Percentiles rank a stretch among this genome's conserved stretches.
Conservation (phyloP, 2,329 filamentous ascomycete genomes). For the Thermochaetoides dissita region DNA sequence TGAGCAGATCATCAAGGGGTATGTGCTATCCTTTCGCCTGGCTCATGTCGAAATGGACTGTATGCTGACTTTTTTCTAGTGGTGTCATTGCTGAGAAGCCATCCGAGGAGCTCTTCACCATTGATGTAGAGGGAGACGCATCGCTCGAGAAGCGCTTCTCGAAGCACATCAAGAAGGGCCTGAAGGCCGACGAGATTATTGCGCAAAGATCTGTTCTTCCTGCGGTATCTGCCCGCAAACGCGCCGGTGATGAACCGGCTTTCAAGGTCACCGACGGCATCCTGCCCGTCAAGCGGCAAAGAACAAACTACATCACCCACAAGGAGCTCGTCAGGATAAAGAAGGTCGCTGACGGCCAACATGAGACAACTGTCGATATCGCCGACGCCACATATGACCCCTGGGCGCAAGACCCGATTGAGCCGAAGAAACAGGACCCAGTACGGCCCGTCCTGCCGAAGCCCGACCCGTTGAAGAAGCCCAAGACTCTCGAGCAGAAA, state of each 20-base stretch:
- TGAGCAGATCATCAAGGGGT: conserved; percentile 86
- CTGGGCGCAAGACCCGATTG: conserved; percentile 40
- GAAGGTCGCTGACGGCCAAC: conserved; percentile 62
- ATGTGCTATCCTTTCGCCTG: conserved; percentile 16
- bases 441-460: conserved; percentile 62
- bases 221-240: conserved; percentile 65
- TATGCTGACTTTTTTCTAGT: conserved; percentile 30
- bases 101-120: conserved; percentile 69
- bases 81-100: conserved; percentile 74
- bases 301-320: conserved; percentile 66
- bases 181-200: conserved; percentile 88
- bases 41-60: neutral
- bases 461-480: conserved; percentile 52
- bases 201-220: conserved; percentile 69
- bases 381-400: conserved; percentile 62
- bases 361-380: conserved; percentile 38
- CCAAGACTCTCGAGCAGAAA: conserved; percentile 59
- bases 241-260: conserved; percentile 40
- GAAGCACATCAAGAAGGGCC: conserved; percentile 52
- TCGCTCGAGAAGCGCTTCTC: conserved; percentile 32
- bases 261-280: conserved; percentile 57
- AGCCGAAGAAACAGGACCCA: conserved; percentile 25
- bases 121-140: conserved; percentile 63
- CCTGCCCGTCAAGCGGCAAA: conserved; percentile 58
- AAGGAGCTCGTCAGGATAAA: conserved; percentile 72